A percentile compares a stretch with the other conserved stretches of the same genome.
Conservation (phyloP, 2,329 filamentous ascomycete species). For the Raffaelea ambrosiae region DNA sequence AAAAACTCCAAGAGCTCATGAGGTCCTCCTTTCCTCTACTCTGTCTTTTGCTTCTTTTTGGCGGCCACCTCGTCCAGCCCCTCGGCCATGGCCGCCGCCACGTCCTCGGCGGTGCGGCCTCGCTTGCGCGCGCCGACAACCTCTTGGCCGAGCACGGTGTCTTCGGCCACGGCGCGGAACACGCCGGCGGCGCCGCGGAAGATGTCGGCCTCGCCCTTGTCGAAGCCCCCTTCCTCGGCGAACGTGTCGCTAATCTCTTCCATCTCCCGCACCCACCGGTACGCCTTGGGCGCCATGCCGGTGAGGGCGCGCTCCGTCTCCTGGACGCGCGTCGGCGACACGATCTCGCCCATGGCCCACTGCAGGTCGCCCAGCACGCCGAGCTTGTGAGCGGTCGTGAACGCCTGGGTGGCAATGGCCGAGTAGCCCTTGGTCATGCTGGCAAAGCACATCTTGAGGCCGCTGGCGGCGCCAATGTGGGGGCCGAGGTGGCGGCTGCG, state of each 20-base stretch:
- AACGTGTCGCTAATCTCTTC: slow-evolving; percentile 64
- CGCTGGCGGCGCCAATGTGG: slow-evolving; percentile 46
- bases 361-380: slow-evolving; percentile 53
- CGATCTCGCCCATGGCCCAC: slow-evolving; percentile 41
- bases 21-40: no score
- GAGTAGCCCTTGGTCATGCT: slow-evolving; percentile 55
- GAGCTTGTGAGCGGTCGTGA: slow-evolving; percentile 57
- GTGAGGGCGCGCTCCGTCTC: slow-evolving; percentile 32
- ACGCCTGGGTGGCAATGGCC: slow-evolving; percentile 61
- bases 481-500: slow-evolving; percentile 39
- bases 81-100: slow-evolving; percentile 14
- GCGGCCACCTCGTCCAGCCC: slow-evolving; percentile 12
- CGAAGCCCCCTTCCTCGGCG: slow-evolving; percentile 55
- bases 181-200: slow-evolving; percentile 54
- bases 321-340: slow-evolving; percentile 36
- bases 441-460: slow-evolving; percentile 60
- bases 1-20: no score
- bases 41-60: slow-evolving; percentile 15
- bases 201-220: no score
- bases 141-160: slow-evolving; percentile 51
- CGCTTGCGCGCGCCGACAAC: slow-evolving; percentile 46
- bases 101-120: slow-evolving; percentile 41
- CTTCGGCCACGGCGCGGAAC: slow-evolving; percentile 52
- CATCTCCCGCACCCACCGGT: slow-evolving; percentile 73
- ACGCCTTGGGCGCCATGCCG: slow-evolving; percentile 66